Evolutionary conservation across 352 stramenopile genomes (phyloP), one percentile per base, ranked within the genome.

Genomic region (Pilasporangium apinafurcum): DNA sequence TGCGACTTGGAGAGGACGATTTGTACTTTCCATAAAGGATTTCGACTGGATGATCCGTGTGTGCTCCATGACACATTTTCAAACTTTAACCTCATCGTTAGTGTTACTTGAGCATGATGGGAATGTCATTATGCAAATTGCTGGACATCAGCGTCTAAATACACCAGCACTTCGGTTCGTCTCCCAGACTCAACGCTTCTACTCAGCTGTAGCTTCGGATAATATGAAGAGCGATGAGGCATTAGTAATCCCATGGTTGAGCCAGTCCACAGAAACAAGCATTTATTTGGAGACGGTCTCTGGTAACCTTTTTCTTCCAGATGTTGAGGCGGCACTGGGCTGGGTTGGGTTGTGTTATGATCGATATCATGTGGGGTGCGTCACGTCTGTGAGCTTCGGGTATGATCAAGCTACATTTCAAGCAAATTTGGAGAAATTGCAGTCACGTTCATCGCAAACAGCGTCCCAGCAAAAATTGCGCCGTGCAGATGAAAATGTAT

Each of bases 371-470:
- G 26, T 88, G 10, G 79, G 73, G 5, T 87, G 77, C 45, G 63
- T 91, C 30, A 38, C 86, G 32, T 83, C 73, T 22, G 83, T 74
- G 20, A 69, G 71, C 25, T 73, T 62, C 17, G 79, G 73, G 9
- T 91, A 91, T 44, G 53, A 71, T 38, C 26, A 69, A 1, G 61
- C 73, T 18, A 57, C 69, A 18, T 88, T 83, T 34, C 62, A 51
- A 16, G 53, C 44, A 18, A 91, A 91, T 52, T 44, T 91, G 14
- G 46, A 42, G 22, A 81, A 65, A 31, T 28, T 88, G 18, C 54
- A 65, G 14, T 48, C 66, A 25, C 53, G 79, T 34, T 38, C 49
- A 21, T 62, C 53, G 24, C 63, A 53, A 10, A 48, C 40, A 16
- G 39, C 56, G n/a, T 34, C 60, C 31, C 47, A 71, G 30, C 45